Evolutionary conservation across 1,284 basidiomycete genomes (phyloP), one percentile per base, ranked within the genome.

Genomic region (Ustilago shanxiensis): DNA sequence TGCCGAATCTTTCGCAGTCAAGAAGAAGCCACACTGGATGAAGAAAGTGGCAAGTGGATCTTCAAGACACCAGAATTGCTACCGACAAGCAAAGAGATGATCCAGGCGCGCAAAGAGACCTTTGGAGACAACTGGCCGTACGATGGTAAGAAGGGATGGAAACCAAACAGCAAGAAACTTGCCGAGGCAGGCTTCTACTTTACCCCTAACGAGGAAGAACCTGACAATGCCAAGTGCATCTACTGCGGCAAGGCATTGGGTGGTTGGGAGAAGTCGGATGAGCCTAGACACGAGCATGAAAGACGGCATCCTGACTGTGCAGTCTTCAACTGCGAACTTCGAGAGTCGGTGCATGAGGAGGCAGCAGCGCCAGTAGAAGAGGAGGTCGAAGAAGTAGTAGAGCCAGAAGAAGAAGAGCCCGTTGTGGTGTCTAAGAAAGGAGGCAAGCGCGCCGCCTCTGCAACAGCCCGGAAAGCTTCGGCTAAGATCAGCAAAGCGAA

Each of bases 181-280:
- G 79, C 84, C n/a, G 77, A 82, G 26, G 85, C 84, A 14, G 85
- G 85, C 18, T 86, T 86, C 50, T 81, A 81, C 61, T 86, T 72
- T 53, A 71, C 66, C 2, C 85, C 85, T 13, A 79, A 72, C 14
- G 59, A 73, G 16, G 81, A 82, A 1, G 83, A 82, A 18, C 62
- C 72, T 0, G 85, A 86, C 59, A 82, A 73, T 47, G 83, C 81
- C 35, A 81, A 75, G n/a, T 86, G 85, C 71, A 60, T 79, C 49
- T 86, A 85, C 65, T 86, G 85, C 65, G 59, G 60, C 24, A 80
- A 79, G 26, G 64, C 74, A 20, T 68, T 86, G 8, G 81, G 80
- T 6, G 85, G 85, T 2, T 86, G 85, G 85, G 84, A 85, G 50
- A 83, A 84, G 66, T 69, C 66, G 16, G 85, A 86, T 56, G 83